Evolutionary conservation across 176 grass and related monocot genomes (phyloP).

Genomic region (Eleusine indica): DNA sequence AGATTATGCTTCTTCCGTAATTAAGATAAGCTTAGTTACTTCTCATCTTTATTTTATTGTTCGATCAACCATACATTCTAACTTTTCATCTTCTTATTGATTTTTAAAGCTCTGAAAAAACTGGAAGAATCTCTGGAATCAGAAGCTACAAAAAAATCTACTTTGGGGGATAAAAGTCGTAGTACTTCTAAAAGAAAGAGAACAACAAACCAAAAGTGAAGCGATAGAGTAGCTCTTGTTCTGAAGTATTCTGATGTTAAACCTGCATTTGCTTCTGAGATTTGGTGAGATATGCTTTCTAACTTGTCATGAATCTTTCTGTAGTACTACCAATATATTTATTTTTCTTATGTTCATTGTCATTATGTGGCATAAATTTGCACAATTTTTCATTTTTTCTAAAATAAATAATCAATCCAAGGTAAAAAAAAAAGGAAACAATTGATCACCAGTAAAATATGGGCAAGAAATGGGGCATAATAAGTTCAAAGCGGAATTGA

Average conservation of each 20-base stretch:
- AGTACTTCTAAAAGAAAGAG: constrained; percentile 63
- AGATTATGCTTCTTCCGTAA: constrained; percentile 1
- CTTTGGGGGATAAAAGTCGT: constrained; percentile 32
- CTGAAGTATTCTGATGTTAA: background rate
- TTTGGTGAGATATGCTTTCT: background rate
- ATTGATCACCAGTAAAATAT: background rate
- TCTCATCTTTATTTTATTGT: background rate
- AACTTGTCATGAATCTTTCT: background rate
- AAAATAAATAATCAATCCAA: background rate
- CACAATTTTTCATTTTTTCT: background rate
- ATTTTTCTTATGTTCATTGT: background rate
- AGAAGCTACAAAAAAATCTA: constrained; percentile 65
- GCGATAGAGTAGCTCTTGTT: constrained; percentile 21
- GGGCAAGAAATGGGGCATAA: background rate
- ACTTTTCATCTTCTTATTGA: constrained; percentile 12
- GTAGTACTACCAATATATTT: background rate
- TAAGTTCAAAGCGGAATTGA: background rate
- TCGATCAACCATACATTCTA: constrained; percentile 19
- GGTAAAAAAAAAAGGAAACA: background rate
- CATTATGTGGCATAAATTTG: background rate
- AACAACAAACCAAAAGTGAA: constrained; percentile 30
- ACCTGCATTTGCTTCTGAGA: background rate
- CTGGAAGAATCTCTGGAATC: constrained; percentile 64
- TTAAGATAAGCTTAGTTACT: background rate
- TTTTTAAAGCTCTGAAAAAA: constrained; percentile 77